phyloP scores from a whole-genome alignment of 2,329 filamentous ascomycete species.

The Podosphaera aphanis region DNA sequence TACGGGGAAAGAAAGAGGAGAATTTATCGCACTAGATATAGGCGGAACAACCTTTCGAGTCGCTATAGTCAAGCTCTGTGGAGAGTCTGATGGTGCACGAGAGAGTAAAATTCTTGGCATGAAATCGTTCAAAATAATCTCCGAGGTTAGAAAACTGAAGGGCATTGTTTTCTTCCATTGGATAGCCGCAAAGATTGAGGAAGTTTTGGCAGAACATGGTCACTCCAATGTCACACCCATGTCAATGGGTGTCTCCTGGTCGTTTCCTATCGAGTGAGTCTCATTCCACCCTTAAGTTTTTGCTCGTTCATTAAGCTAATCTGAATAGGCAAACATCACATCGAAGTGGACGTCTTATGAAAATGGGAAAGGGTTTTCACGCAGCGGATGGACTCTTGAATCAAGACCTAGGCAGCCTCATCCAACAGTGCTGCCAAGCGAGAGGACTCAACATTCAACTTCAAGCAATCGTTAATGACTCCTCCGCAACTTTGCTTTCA shows the following conservation, averaged over 20 bases:
- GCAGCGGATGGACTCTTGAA: constrained; percentile 33
- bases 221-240: constrained; percentile 19
- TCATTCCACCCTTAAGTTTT: background rate
- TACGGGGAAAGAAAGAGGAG: constrained; percentile 32
- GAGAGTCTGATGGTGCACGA: constrained; percentile 18
- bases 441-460: constrained; percentile 28
- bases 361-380: constrained; percentile 43
- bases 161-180: constrained; percentile 42
- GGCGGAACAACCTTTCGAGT: constrained; percentile 45
- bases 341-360: constrained; percentile 31
- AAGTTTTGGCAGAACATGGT: constrained; percentile 26
- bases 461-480: constrained; percentile 41
- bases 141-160: constrained; percentile 29
- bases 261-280: constrained; percentile 44
- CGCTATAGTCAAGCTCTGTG: constrained; percentile 35
- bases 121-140: constrained; percentile 31
- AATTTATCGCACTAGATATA: constrained; percentile 41
- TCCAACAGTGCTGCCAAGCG: constrained; percentile 27
- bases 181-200: constrained; percentile 37
- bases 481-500: constrained; percentile 40
- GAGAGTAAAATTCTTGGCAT: constrained; percentile 30
- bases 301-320: constrained; percentile 10
- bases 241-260: constrained; percentile 41
- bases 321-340: constrained; percentile 36
- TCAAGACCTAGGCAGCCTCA: constrained; percentile 34